These are phyloP conservation scores for Carpinus fangiana DNA, from an alignment of 306 rosid species.

Conservation along the genomic window DNA sequence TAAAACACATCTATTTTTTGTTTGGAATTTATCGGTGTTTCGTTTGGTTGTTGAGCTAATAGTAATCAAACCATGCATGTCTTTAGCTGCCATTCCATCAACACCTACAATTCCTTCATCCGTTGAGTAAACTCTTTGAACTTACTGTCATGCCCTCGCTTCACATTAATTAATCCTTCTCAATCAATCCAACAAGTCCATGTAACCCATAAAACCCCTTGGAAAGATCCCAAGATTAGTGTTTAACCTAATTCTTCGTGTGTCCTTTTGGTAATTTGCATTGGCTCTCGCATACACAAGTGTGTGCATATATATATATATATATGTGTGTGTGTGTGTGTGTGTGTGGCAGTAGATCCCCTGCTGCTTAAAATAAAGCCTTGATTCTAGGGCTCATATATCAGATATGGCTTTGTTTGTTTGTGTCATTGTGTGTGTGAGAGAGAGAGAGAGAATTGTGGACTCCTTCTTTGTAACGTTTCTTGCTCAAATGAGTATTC, in stretches of 20 bases:
- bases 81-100: conserved; percentile 55
- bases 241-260: no score
- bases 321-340: no score
- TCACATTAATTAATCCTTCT: background rate
- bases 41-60: conserved; percentile 40
- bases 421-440: background rate
- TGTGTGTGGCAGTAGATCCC: no score
- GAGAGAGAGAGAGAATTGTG: background rate
- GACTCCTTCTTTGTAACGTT: conserved; percentile 47
- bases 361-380: background rate
- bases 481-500: conserved; percentile 99
- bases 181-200: background rate
- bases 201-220: conserved; percentile 3
- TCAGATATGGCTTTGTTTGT: no score
- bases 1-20: background rate
- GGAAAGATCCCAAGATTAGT: no score
- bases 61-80: background rate
- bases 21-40: background rate
- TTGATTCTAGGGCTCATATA: background rate
- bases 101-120: conserved; percentile 36
- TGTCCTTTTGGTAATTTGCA: background rate
- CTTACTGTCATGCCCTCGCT: conserved; percentile 12
- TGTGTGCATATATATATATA: no score
- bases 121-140: conserved; percentile 1
- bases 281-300: no score